Evolutionary conservation across 306 rosid genomes (phyloP).

Genomic region (Prunus armeniaca): DNA sequence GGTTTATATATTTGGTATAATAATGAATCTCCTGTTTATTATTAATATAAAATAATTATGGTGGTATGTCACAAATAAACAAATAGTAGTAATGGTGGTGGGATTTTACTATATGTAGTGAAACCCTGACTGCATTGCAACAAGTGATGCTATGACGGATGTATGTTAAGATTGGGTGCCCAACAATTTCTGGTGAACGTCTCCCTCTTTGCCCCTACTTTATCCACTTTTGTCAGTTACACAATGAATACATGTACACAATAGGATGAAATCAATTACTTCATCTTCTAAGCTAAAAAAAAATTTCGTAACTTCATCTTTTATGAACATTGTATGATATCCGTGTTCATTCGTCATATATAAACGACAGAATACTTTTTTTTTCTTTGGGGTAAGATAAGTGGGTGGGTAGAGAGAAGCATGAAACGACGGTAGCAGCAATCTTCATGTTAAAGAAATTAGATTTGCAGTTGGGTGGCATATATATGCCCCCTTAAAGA

Average conservation of each 20-base stretch:
- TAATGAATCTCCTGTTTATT: background rate
- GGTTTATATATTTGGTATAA: too few relatives aligned
- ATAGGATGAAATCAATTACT: background rate
- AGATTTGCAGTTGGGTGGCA: background rate
- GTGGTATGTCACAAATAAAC: background rate
- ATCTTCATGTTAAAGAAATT: slow-evolving; percentile 17
- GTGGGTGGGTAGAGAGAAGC: background rate
- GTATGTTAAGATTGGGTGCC: background rate
- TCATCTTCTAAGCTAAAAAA: too few relatives aligned
- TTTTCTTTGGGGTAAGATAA: background rate
- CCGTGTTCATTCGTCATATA: background rate
- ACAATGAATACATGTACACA: background rate
- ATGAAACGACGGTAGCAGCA: background rate
- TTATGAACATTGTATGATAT: background rate
- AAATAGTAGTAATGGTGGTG: background rate
- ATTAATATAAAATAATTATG: background rate
- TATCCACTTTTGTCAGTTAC: background rate
- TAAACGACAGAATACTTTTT: background rate
- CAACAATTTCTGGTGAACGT: background rate
- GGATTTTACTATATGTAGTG: background rate
- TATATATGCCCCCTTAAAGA: background rate
- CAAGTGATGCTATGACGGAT: background rate
- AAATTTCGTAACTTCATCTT: too few relatives aligned
- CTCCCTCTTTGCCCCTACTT: background rate
- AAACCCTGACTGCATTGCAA: background rate